A percentile compares a stretch with the other conserved stretches of the same genome.
Conservation (phyloP, 2,329 filamentous ascomycete species). For the Beauveria brongniartii region DNA sequence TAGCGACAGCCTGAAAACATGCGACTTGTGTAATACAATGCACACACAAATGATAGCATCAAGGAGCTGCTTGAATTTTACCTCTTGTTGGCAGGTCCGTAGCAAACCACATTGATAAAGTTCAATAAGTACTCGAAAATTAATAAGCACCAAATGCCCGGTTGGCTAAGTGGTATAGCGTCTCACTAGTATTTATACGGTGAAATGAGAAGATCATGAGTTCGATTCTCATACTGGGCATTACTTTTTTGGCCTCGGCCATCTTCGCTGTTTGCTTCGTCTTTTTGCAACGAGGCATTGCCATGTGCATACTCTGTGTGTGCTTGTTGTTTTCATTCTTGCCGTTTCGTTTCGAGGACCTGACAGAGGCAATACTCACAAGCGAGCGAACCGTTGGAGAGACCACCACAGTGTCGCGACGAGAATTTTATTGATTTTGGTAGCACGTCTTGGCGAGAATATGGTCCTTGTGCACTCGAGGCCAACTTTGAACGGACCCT, state of each 20-base stretch:
- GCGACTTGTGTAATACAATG: not conserved
- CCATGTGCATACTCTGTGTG: too few species aligned
- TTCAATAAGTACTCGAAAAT: not conserved
- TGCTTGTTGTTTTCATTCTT: not conserved
- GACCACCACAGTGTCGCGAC: too few species aligned
- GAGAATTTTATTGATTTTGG: too few species aligned
- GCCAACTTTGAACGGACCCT: too few species aligned
- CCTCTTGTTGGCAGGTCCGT: not conserved
- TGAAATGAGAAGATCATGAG: conserved; percentile 8
- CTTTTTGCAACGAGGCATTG: not conserved
- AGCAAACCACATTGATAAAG: not conserved
- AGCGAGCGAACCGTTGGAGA: too few species aligned
- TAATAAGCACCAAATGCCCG: conserved; percentile 5
- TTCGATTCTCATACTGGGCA: conserved; percentile 12
- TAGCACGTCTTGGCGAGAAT: too few species aligned
- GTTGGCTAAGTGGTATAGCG: conserved; percentile 8
- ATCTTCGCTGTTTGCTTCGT: not conserved
- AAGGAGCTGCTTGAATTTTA: not conserved
- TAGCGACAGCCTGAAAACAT: too few species aligned
- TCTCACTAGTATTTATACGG: not conserved
- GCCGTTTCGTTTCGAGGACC: not conserved
- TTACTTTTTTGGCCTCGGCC: not conserved
- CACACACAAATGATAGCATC: not conserved
- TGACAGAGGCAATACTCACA: too few species aligned
- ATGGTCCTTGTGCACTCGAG: too few species aligned